Conservation (phyloP, 2,329 filamentous ascomycete genomes). For the Pyrenochaeta sp. region DNA sequence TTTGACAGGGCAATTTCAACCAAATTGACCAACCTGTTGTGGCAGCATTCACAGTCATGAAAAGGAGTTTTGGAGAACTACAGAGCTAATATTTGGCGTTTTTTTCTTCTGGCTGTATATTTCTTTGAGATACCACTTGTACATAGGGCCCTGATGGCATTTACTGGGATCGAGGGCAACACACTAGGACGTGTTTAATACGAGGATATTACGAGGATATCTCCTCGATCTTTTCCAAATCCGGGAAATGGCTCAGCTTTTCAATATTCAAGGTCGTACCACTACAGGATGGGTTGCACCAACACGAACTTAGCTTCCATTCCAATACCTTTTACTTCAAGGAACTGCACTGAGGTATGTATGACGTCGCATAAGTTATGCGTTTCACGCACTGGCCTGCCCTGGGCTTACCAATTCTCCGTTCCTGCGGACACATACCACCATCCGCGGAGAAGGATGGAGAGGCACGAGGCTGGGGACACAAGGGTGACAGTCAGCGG, state of each 20-base stretch:
- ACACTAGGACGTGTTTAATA: background rate
- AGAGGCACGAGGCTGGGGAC: too few species aligned
- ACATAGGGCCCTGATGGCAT: background rate
- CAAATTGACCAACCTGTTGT: background rate
- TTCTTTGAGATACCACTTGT: slow-evolving; percentile 20
- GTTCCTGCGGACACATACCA: too few species aligned
- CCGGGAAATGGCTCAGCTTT: background rate
- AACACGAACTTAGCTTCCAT: background rate
- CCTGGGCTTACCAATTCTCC: too few species aligned
- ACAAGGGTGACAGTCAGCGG: too few species aligned
- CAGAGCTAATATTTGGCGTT: background rate
- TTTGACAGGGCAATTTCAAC: slow-evolving; percentile 21
- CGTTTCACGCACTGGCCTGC: too few species aligned
- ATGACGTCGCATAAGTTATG: background rate
- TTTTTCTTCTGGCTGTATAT: slow-evolving; percentile 1
- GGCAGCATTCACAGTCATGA: background rate
- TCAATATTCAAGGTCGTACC: background rate
- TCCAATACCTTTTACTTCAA: background rate
- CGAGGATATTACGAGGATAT: background rate
- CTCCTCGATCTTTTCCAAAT: background rate
- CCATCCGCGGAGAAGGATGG: too few species aligned
- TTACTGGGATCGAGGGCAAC: background rate
- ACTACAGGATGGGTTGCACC: background rate
- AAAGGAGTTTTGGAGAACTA: background rate
- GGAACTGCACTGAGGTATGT: background rate